Evolutionary conservation across 140 eudicot species (phyloP).

Genomic region (Bidens hawaiensis): DNA sequence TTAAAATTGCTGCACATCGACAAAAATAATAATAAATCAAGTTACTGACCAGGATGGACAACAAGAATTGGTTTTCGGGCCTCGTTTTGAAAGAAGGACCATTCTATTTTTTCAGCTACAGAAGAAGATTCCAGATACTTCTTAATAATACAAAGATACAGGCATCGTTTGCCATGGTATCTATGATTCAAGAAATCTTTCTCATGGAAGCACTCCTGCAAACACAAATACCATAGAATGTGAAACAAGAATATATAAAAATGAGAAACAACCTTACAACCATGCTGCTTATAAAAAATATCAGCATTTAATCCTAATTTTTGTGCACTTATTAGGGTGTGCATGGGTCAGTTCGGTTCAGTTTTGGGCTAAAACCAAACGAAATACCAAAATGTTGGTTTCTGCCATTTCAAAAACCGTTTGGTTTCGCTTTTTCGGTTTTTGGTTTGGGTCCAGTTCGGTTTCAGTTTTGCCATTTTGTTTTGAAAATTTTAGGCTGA

Average conservation of each 20-base stretch:
- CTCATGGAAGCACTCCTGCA: slow-evolving; percentile 88
- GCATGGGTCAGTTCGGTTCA: too few relatives aligned
- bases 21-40: neutral
- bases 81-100: slow-evolving; percentile 84
- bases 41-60: slow-evolving; percentile 65
- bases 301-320: too few relatives aligned
- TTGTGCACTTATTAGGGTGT: too few relatives aligned
- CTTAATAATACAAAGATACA: slow-evolving; percentile 79
- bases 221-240: slow-evolving; percentile 3
- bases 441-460: too few relatives aligned
- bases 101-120: slow-evolving; percentile 41
- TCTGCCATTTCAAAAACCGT: too few relatives aligned
- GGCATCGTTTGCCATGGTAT: slow-evolving; percentile 92
- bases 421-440: too few relatives aligned
- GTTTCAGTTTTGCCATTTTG: too few relatives aligned
- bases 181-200: slow-evolving; percentile 87
- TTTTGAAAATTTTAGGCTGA: too few relatives aligned
- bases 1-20: neutral
- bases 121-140: slow-evolving; percentile 59
- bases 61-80: slow-evolving; percentile 87
- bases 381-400: too few relatives aligned
- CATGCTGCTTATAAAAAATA: neutral
- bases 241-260: neutral
- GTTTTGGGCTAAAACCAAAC: too few relatives aligned
- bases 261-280: neutral